phyloP scores from a whole-genome alignment of 2,329 filamentous ascomycete genomes.

The Arachnopeziza araneosa region DNA sequence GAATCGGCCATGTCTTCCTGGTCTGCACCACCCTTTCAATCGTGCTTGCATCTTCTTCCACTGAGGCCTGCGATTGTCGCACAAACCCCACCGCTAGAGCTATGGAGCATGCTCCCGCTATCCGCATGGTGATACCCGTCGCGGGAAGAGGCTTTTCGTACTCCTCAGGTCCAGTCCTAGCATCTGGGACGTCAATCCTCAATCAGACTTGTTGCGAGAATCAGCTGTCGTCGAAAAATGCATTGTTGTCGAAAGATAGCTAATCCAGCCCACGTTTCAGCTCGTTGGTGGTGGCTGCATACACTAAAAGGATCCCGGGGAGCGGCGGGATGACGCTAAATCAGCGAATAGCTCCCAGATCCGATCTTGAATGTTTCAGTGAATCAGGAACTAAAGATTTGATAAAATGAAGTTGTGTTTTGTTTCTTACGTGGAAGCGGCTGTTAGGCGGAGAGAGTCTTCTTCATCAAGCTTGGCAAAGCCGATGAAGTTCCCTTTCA shows the following conservation, averaged over 20 bases:
- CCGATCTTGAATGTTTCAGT: not conserved
- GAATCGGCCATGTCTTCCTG: not conserved
- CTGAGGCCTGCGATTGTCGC: slow-evolving; percentile 6
- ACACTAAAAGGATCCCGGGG: not conserved
- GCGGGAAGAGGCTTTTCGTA: not conserved
- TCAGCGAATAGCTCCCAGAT: not conserved
- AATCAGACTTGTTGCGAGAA: not conserved
- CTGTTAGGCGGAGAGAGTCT: not conserved
- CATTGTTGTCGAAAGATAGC: not conserved
- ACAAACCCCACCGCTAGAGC: slow-evolving; percentile 9
- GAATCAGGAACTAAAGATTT: not conserved
- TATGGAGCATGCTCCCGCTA: slow-evolving; percentile 5
- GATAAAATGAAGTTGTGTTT: not conserved
- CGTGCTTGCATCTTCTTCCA: not conserved
- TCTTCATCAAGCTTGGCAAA: not conserved
- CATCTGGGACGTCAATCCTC: not conserved
- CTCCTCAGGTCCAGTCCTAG: not conserved
- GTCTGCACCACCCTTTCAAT: not conserved
- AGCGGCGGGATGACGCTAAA: not conserved
- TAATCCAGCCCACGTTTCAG: not conserved
- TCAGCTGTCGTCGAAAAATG: not conserved
- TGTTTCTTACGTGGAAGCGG: not conserved
- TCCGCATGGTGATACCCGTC: slow-evolving; percentile 7
- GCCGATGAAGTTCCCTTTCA: not conserved
- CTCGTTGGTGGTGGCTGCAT: not conserved